Conservation (phyloP, 2,329 filamentous ascomycete genomes). For the Pyrenophora teres region DNA sequence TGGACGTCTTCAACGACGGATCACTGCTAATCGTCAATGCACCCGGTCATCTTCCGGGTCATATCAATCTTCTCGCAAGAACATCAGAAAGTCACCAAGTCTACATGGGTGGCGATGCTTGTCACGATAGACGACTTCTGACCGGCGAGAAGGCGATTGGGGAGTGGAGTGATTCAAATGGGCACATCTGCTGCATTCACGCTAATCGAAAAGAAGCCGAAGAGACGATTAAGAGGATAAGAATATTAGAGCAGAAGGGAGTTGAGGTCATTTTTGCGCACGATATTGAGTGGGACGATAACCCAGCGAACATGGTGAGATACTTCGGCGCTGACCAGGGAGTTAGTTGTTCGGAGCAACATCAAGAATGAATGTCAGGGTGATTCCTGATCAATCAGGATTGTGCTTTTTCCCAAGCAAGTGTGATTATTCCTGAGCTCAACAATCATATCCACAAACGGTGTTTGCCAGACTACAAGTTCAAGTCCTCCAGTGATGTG, state of each 20-base stretch:
- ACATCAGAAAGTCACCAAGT: slow-evolving; percentile 48
- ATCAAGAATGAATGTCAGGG: too few relatives aligned
- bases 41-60: slow-evolving; percentile 60
- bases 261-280: slow-evolving; percentile 60
- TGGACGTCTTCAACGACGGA: slow-evolving; percentile 58
- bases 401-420: too few relatives aligned
- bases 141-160: slow-evolving; percentile 59
- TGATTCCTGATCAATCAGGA: too few relatives aligned
- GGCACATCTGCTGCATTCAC: slow-evolving; percentile 58
- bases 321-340: slow-evolving; percentile 31
- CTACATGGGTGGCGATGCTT: slow-evolving; percentile 60
- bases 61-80: slow-evolving; percentile 57
- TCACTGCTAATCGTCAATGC: slow-evolving; percentile 55
- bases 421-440: too few relatives aligned
- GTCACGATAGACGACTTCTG: slow-evolving; percentile 58
- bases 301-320: slow-evolving; percentile 36
- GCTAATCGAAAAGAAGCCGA: slow-evolving; percentile 53
- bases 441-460: too few relatives aligned
- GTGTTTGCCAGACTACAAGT: not conserved
- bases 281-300: slow-evolving; percentile 56
- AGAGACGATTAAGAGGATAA: slow-evolving; percentile 52
- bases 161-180: slow-evolving; percentile 54
- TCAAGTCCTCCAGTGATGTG: not conserved
- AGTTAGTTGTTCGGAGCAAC: not conserved
- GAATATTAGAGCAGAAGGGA: slow-evolving; percentile 45